phyloP scores from a whole-genome alignment of 805 yeast species.

The Scheffersomyces amazonensis region DNA sequence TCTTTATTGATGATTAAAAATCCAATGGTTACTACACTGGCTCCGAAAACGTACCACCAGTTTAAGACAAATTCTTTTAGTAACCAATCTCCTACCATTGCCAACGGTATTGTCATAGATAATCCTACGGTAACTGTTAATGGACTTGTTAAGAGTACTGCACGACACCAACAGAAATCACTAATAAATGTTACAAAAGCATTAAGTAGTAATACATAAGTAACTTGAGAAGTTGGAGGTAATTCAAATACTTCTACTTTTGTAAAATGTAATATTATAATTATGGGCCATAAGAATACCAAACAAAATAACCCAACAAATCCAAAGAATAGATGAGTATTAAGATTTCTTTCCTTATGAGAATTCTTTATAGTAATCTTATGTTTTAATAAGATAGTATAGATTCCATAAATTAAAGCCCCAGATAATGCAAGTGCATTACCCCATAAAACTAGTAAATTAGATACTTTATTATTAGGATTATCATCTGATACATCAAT shows the following conservation, averaged over 20 bases:
- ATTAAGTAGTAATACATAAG: constrained; percentile 57
- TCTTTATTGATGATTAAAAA: constrained; percentile 80
- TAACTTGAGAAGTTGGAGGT: constrained; percentile 55
- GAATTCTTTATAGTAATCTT: constrained; percentile 45
- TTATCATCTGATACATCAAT: constrained; percentile 43
- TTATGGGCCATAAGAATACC: constrained; percentile 76
- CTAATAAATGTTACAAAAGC: constrained; percentile 78
- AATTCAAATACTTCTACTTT: constrained; percentile 71
- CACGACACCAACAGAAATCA: constrained; percentile 95
- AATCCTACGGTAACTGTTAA: constrained; percentile 94
- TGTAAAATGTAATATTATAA: constrained; percentile 58
- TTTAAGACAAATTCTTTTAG: constrained; percentile 65
- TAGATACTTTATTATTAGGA: constrained; percentile 15
- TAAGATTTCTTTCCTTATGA: constrained; percentile 67
- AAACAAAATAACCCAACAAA: constrained; percentile 87
- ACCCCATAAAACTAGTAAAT: constrained; percentile 49
- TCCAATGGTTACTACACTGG: constrained; percentile 73
- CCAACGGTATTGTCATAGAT: constrained; percentile 89
- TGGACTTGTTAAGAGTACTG: constrained; percentile 91
- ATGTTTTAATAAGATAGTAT: constrained; percentile 79
- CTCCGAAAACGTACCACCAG: constrained; percentile 71
- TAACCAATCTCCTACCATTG: constrained; percentile 86
- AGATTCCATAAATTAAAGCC: constrained; percentile 87
- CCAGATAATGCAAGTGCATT: constrained; percentile 78
- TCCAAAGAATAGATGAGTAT: constrained; percentile 89